phyloP scores from a whole-genome alignment of 768 basidiomycete species.

The Mycena galopus region DNA sequence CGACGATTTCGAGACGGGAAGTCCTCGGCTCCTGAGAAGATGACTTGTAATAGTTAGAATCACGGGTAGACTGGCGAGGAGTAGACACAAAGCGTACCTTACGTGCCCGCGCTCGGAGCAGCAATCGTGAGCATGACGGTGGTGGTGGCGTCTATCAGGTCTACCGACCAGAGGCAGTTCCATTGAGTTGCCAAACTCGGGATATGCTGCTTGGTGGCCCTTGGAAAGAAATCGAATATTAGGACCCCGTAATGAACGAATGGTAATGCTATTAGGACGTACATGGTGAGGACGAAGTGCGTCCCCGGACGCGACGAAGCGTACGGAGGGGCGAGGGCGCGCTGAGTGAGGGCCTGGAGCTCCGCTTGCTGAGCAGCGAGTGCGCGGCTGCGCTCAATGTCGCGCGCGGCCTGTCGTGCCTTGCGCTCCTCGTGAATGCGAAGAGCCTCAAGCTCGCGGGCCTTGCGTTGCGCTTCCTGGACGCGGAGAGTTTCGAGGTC shows the following conservation, averaged over 20 bases:
- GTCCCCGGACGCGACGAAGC: neutral
- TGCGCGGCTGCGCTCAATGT: constrained; percentile 17
- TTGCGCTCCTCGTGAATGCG: constrained; percentile 22
- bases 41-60: too few species aligned
- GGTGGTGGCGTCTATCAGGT: neutral
- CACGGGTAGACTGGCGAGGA: too few species aligned
- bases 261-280: neutral
- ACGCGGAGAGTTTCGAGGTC: constrained; percentile 38
- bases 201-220: neutral
- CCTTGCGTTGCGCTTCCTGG: constrained; percentile 12
- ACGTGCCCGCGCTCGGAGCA: neutral
- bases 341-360: constrained; percentile 20
- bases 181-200: constrained; percentile 3
- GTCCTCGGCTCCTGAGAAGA: neutral
- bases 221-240: neutral
- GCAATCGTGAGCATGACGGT: neutral
- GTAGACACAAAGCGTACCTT: constrained; percentile 28
- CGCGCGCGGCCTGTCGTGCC: constrained; percentile 21
- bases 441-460: constrained; percentile 10
- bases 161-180: neutral
- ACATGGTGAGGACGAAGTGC: constrained; percentile 17
- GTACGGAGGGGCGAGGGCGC: constrained; percentile 7
- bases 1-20: neutral
- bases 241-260: neutral
- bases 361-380: constrained; percentile 29